Percentiles rank a stretch among this genome's conserved stretches.
These are phyloP conservation scores for Suillus lakei DNA, from an alignment of 768 basidiomycete species.

Conservation along the genomic window DNA sequence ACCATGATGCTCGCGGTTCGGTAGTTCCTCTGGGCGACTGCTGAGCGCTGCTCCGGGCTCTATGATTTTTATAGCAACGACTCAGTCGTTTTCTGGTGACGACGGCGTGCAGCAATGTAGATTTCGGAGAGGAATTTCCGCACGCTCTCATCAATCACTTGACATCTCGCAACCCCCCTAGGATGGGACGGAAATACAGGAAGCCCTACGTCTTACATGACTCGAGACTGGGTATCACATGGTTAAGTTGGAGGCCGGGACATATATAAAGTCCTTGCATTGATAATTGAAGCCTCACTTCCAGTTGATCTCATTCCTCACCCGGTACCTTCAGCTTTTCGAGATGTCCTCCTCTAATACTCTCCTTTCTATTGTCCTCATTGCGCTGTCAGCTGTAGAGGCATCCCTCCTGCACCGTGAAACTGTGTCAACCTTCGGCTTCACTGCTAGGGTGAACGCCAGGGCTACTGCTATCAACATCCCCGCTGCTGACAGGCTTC, in stretches of 20 bases:
- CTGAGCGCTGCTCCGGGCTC: background rate
- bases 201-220: no score
- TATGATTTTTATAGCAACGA: background rate
- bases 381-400: conserved; percentile 18
- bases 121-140: background rate
- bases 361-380: conserved; percentile 18
- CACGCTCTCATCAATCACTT: background rate
- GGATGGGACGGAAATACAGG: background rate
- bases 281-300: conserved; percentile 3
- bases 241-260: background rate
- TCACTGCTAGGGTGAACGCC: conserved; percentile 19
- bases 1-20: background rate
- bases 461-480: conserved; percentile 11
- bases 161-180: background rate
- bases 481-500: conserved; percentile 25
- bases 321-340: conserved; percentile 3
- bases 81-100: background rate
- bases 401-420: conserved; percentile 18
- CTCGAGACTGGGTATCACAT: conserved; percentile 3
- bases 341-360: conserved; percentile 20
- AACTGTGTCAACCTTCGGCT: conserved; percentile 13
- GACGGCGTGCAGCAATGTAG: background rate
- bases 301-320: conserved; percentile 2
- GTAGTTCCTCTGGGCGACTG: background rate
- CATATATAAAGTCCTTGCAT: conserved; percentile 7